These are phyloP conservation scores for Plasmodium adleri DNA, from an alignment of 169 alveolate species.

Conservation along the genomic window DNA sequence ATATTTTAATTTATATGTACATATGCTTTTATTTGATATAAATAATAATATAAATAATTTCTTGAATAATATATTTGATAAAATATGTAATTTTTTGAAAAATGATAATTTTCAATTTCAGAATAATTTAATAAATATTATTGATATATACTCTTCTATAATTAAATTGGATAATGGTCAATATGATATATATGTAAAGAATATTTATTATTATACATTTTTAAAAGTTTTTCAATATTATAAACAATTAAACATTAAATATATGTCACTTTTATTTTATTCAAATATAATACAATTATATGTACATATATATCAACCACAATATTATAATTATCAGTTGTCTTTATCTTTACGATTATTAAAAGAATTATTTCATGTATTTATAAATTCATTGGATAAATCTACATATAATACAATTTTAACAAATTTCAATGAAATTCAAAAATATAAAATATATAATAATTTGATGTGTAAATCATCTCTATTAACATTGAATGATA, in stretches of 20 bases:
- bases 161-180: slow-evolving; percentile 40
- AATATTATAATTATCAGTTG: slow-evolving; percentile 1
- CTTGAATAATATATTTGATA: slow-evolving; percentile 7
- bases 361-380: slow-evolving; percentile 5
- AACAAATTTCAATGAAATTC: slow-evolving; percentile 19
- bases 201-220: slow-evolving; percentile 29
- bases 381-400: slow-evolving; percentile 64
- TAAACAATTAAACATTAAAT: slow-evolving; percentile 49
- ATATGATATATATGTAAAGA: slow-evolving; percentile 27
- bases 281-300: slow-evolving; percentile 62
- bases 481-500: slow-evolving; percentile 23
- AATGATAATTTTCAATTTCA: slow-evolving; percentile 16
- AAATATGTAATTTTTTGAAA: slow-evolving; percentile 16
- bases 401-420: slow-evolving; percentile 14
- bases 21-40: slow-evolving; percentile 75
- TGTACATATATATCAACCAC: slow-evolving; percentile 38
- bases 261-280: slow-evolving; percentile 73
- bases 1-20: slow-evolving; percentile 46
- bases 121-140: slow-evolving; percentile 11
- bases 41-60: slow-evolving; percentile 44
- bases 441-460: slow-evolving; percentile 9
- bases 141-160: slow-evolving; percentile 67
- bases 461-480: not conserved
- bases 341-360: slow-evolving; percentile 30
- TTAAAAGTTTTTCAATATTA: slow-evolving; percentile 21